Evolutionary conservation across 2,329 filamentous ascomycete species (phyloP), one percentile per base, ranked within the genome.

Genomic region (Ophiostoma pallidulum): DNA sequence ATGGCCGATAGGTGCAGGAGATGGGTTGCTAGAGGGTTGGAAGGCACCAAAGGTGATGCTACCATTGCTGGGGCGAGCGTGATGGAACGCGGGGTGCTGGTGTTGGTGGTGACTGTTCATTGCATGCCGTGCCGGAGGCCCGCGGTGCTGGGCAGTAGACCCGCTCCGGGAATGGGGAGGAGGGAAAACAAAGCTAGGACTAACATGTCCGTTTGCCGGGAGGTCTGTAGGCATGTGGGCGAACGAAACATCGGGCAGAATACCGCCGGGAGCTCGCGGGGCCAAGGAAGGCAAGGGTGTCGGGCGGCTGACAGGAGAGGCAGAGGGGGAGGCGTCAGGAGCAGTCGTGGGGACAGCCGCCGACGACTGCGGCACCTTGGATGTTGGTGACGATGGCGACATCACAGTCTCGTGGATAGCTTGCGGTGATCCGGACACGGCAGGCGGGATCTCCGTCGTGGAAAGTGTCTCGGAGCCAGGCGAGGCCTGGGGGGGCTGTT

Each of bases 1-100:
- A 20, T 28, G 57, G 49, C 24, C 56, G 48, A 12, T 57, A 57
- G 74, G 74, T 18, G 66, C 74, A 2, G 78, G 78, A 5, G 78
- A 82, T 1, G 77, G 74, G 45, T 68, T 72, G 56, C 74, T 73
- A 12, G 78, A 81, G 16, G 69, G 72, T 28, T 70, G 64, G 51
- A 75, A 73, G 7, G 66, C 67, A 29, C 74, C 74, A 56, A 81
- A 80, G 52, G 78, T 68, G 44, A 80, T 63, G 58, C 71, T 78
- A 32, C 73, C 69, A 50, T 72, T 72, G 58, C 73, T 80, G 13
- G 68, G 70, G 46, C 74, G 76, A 35, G 69, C 60, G 44, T 77
- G 73, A 53, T 78, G 74, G 55, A 72, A 45, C 12, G 46, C n/a
- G 9, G 20, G 35, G 20, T 47, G 46, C 6, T 12, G 48, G 3